These are phyloP conservation scores for Lojkania enalia DNA, from an alignment of 2,329 filamentous ascomycete species.

Conservation along the genomic window DNA sequence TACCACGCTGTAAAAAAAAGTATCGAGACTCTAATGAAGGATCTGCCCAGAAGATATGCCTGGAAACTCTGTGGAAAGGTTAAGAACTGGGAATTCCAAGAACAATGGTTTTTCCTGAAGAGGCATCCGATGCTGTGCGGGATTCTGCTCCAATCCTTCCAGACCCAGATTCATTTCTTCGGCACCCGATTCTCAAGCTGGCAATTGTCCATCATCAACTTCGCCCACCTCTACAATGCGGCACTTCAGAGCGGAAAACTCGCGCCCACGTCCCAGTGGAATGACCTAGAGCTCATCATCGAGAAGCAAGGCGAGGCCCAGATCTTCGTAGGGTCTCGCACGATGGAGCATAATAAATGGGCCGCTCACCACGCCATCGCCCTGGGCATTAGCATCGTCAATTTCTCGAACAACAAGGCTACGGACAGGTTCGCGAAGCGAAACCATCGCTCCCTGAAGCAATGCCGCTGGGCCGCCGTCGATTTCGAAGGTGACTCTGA, in stretches of 20 bases:
- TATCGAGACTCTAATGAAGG: too few species aligned
- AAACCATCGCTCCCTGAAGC: not conserved
- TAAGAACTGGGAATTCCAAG: too few species aligned
- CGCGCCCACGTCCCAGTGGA: constrained; percentile 1
- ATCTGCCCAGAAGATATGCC: too few species aligned
- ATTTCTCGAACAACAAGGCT: not conserved
- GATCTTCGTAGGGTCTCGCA: constrained; percentile 1
- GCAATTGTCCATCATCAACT: constrained; percentile 1
- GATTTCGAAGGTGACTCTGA: not conserved
- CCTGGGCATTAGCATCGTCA: constrained; percentile 3
- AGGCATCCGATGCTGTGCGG: too few species aligned
- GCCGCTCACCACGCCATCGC: not conserved
- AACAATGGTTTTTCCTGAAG: too few species aligned
- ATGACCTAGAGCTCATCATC: constrained; percentile 12
- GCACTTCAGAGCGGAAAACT: constrained; percentile 3
- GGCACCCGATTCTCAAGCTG: constrained; percentile 7
- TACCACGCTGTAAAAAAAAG: too few species aligned
- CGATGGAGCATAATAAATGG: constrained; percentile 1
- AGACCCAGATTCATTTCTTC: not conserved
- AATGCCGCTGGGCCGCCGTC: not conserved
- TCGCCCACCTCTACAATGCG: constrained; percentile 14
- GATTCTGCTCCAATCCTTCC: too few species aligned
- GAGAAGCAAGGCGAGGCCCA: constrained; percentile 1
- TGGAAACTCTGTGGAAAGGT: too few species aligned
- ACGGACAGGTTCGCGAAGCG: not conserved